Evolutionary conservation across 441 rosid genomes (phyloP).

Genomic region (Arabidopsis lyrata): DNA sequence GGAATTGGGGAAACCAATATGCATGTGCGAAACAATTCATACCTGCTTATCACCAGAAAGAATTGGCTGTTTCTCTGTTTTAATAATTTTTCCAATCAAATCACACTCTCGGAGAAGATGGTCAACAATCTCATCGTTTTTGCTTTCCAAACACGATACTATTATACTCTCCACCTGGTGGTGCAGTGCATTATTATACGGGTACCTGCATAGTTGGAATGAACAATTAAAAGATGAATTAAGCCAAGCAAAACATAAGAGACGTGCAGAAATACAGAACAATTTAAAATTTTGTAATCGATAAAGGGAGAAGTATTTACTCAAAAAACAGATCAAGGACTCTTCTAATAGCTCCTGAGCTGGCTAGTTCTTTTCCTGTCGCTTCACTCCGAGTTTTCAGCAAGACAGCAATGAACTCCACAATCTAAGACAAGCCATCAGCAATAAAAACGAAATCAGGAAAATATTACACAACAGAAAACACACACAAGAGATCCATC

Average conservation of each 20-base stretch:
- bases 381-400: conserved; percentile 79
- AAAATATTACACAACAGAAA: conserved; percentile 15
- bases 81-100: conserved; percentile 80
- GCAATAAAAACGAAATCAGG: conserved; percentile 18
- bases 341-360: conserved; percentile 83
- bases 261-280: not conserved
- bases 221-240: conserved; percentile 20
- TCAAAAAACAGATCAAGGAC: conserved; percentile 89
- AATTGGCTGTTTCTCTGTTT: conserved; percentile 68
- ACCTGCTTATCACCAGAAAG: conserved; percentile 74
- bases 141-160: conserved; percentile 82
- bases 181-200: conserved; percentile 92
- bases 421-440: conserved; percentile 38
- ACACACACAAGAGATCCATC: conserved; percentile 12
- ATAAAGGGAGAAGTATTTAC: conserved; percentile 54
- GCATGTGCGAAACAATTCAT: conserved; percentile 20
- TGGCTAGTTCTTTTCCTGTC: conserved; percentile 81
- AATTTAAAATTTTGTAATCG: conserved; percentile 11
- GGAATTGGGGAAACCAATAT: conserved; percentile 6
- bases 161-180: conserved; percentile 95
- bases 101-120: conserved; percentile 87
- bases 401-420: conserved; percentile 90
- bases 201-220: conserved; percentile 70
- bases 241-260: conserved; percentile 25
- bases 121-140: conserved; percentile 65